Conservation (phyloP, 306 rosid genomes). For the Lablab purpureus region DNA sequence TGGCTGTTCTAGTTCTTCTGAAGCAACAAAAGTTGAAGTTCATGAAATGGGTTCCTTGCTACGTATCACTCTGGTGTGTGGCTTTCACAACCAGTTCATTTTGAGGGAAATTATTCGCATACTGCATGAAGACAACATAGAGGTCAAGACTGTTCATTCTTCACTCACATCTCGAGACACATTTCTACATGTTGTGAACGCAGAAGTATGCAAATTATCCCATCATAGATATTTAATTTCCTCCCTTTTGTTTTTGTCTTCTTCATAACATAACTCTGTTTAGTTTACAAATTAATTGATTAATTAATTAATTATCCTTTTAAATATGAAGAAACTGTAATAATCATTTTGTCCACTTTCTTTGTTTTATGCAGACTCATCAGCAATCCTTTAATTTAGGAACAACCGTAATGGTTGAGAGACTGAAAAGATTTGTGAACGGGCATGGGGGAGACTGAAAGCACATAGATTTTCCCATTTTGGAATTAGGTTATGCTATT, state of each 20-base stretch:
- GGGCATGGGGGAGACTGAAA: constrained; percentile 49
- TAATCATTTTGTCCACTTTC: too few species aligned
- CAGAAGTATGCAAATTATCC: constrained; percentile 50
- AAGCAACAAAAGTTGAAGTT: constrained; percentile 55
- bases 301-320: too few species aligned
- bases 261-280: too few species aligned
- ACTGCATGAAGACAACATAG: constrained; percentile 59
- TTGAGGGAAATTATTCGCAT: constrained; percentile 65
- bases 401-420: background rate
- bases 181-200: constrained; percentile 51
- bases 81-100: constrained; percentile 53
- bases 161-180: constrained; percentile 48
- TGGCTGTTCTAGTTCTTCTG: background rate
- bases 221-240: too few species aligned
- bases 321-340: too few species aligned
- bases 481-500: too few species aligned
- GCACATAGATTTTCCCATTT: too few species aligned
- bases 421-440: constrained; percentile 49
- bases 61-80: constrained; percentile 55
- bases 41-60: constrained; percentile 62
- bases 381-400: background rate
- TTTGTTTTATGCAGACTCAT: background rate
- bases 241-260: too few species aligned
- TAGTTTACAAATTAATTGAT: too few species aligned
- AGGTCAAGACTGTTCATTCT: constrained; percentile 51